Evolutionary conservation across 768 basidiomycete species (phyloP), one percentile per base, ranked within the genome.

Genomic region (Amanita thiersii): DNA sequence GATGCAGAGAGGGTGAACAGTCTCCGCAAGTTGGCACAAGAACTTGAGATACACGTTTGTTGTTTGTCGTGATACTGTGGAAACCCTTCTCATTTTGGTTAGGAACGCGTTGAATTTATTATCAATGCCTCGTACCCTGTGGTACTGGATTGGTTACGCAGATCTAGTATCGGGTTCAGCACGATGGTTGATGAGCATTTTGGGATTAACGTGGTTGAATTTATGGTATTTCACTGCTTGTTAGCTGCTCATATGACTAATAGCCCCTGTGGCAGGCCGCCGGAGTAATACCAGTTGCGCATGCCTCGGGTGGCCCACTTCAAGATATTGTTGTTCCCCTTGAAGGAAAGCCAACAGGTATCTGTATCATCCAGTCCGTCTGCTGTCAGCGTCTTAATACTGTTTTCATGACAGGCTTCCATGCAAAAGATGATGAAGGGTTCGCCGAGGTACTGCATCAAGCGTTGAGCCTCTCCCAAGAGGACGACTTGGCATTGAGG

Each of bases 121-220:
- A 72, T 94, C 31, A 98, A 98, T 48, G 89, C 86, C 0, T 64
- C 85, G 3, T 97, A 85, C 49, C 55, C 77, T 0, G 72, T 70
- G 19, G 71, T 97, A 46, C 70, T 91, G 3, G 53, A 59, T 4
- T 81, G 83, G 72, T 68, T 99, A 2, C 77, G 82, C 5, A 64
- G 63, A 33, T 79, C 91, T 1, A 86, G 81, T 47, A 72, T 97
- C 11, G 93, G 94, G 0, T 56, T 98, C 18, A 93, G 88, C 54
- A 96, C 94, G 10, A 99, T 99, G 94, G 75, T 91, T 0, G 92
- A 98, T 54, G 94, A 99, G 59, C 94, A 99, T 57, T 99, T 98
- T 48, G 94, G 96, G 2, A 98, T 99, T 58, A 96, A 92, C 51
- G 73, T 99, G 26, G 94, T 99, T 5, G 94, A 99, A 58, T 94